Base-by-base conservation (phyloP, 768 basidiomycete genomes). In the Cystobasidium onofrii region DNA sequence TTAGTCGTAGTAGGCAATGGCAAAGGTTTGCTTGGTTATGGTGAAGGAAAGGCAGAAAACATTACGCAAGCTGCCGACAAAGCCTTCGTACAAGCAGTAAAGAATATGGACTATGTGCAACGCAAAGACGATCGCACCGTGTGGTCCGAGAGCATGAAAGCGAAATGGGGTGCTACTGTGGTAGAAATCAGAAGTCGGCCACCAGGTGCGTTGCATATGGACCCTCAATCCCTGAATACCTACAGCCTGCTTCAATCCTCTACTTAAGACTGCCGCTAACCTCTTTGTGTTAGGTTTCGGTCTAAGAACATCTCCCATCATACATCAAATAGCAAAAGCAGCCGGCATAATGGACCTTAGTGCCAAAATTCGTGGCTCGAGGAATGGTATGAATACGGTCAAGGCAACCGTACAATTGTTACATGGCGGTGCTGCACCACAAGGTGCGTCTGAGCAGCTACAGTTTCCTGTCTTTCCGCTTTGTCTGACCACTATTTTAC, bases 41-140 rank as follows among this genome's bases (percentile, higher is more conserved):
- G 92, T 1, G 86, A 90, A 79, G 91, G 87, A 72, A 93, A 92
- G 81, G 87, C 89, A 80, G 87, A 89, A 44, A 77, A 78, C 0
- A 74, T 83, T 7, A 81, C 83, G 20, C 75, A 74, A 43, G 90
- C 90, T 1, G 79, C 84, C 18, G 81, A 81, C 57, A 87, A 88
- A 80, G 85, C 89, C n/a, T 82, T 86, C 75, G 81, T 84, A 41
- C 82, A 86, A 83, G 96, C 92, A 1, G 84, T 95, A 33, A 85
- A 88, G 75, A 90, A 88, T 79, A 89, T 97, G 89, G 96, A 97
- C 81, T 89, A 84, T 78, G 91, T 99, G 69, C 89, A 90, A 76
- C 87, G 92, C n/a, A 97, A 92, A 81, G 95, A 99, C 81, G 84
- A 87, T 76, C 86, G 96, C 64, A 98, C 96, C n/a, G 85, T 96